Evolutionary conservation across 768 basidiomycete genomes (phyloP).

Genomic region (Hortiboletus flavorubellus): DNA sequence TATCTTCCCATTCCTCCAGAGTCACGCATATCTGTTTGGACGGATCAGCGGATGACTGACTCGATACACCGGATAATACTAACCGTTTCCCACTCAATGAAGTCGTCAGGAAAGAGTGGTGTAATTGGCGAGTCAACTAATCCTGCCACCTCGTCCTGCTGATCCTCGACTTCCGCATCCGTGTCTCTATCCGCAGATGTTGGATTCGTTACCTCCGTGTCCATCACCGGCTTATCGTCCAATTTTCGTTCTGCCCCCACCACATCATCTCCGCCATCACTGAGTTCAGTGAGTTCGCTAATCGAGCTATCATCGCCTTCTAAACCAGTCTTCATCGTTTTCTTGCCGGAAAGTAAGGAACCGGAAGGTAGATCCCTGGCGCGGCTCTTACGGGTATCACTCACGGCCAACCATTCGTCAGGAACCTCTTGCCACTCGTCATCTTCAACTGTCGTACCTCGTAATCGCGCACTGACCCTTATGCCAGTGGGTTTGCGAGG

Average conservation of each 20-base stretch:
- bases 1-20: conserved; percentile 79
- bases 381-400: conserved; percentile 16
- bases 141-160: background rate
- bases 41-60: background rate
- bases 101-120: conserved; percentile 43
- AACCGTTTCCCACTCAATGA: conserved; percentile 92
- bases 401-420: conserved; percentile 56
- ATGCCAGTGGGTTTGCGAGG: conserved; percentile 48
- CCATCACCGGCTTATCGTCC: background rate
- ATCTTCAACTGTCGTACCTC: conserved; percentile 51
- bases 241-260: conserved; percentile 14
- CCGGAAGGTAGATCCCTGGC: conserved; percentile 10
- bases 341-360: conserved; percentile 9
- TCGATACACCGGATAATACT: conserved; percentile 22
- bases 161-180: conserved; percentile 3
- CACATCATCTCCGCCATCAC: conserved; percentile 40
- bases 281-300: conserved; percentile 75
- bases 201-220: conserved; percentile 1
- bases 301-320: conserved; percentile 60
- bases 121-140: background rate
- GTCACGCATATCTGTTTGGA: conserved; percentile 73
- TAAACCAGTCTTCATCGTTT: conserved; percentile 47
- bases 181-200: background rate
- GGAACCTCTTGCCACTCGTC: conserved; percentile 79
- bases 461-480: conserved; percentile 61